Base-by-base conservation (phyloP, 2,329 filamentous ascomycete genomes). In the Hypoxylon sp. region DNA sequence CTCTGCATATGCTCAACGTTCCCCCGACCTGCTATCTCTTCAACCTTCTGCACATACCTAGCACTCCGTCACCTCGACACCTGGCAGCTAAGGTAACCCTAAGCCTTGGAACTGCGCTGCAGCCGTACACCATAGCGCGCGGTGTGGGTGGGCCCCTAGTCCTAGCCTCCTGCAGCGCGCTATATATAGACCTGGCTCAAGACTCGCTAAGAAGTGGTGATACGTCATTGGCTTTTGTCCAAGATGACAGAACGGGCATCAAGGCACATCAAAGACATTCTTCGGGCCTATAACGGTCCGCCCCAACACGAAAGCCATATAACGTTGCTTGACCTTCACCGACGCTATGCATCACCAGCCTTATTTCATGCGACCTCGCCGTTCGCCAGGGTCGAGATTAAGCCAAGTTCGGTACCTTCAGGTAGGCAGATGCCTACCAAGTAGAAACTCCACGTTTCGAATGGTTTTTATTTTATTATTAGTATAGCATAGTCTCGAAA, bases 151-250 rank as follows among this genome's bases (percentile, higher is more conserved):
- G 55, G 31, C 42, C 37, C 58, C 55, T 51, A 15, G 20, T 51
- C 27, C 40, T 41, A 15, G 20, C 48, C 27, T 35, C 35, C 50
- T 58, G 40, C 46, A 54, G 24, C 21, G 50, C 51, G 23, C 49
- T 62, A 62, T 62, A 59, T 53, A 59, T 62, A 62, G 59, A 55
- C 53, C 48, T 59, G 20, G 31, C 33, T 40, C 24, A 35, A 27
- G 35, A 37, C 46, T 38, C 11, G 18, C 11, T 8, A 40, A n/a
- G n/a, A n/a, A n/a, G n/a, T n/a, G 9, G 17, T 40, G 29, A 18
- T 38, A 48, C 46, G 46, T 48, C 46, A 48, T 46, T 46, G 27
- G 42, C 15, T 38, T 40, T 15, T 20, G 8, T 13, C 31, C 11
- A 35, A 35, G 31, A 35, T 35, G 31, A 17, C 31, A 35, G n/a